Evolutionary conservation across 768 basidiomycete genomes (phyloP), one percentile per base, ranked within the genome.

Genomic region (Pleurotus giganteus): DNA sequence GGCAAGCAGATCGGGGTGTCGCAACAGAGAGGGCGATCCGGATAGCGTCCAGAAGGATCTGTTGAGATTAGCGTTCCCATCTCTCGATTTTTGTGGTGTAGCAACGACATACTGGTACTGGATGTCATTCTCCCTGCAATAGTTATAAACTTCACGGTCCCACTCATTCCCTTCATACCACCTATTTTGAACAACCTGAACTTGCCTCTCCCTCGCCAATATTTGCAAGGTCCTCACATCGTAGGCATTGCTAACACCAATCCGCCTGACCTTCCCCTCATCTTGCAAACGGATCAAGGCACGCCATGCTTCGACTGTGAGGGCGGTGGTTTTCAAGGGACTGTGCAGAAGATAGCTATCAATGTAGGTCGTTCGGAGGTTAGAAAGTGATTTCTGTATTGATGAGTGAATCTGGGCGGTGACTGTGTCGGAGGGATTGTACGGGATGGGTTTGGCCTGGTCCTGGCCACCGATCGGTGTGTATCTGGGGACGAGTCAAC

Each of bases 31-130:
- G 3, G 89, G 86, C 2, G 89, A 88, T n/a, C 89, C 88, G 1
- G 87, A 79, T 21, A 94, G 70, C 21, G 92, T 93, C 91, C 92
- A 93, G 68, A 94, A 93, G 13, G 90, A 91, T 61, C 90, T 91
- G 60, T n/a, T 15, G 27, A 47, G 6, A 9, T n/a, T 6, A 28
- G n/a, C 8, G 13, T 6, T 21, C 5, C 43, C 13, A 24, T 7
- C 6, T 13, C 17, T 6, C 7, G 8, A 26, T 21, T 17, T 26
- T n/a, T 24, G 42, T 7, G 23, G 31, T 23, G n/a, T n/a, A n/a
- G 28, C 28, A 53, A 61, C 61, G 23, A 61, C 68, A 32, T 59
- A 91, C 88, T 93, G 89, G 61, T 92, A 93, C 63, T 83, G 79
- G 7, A 89, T 84, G 9, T 69, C 80, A 47, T 85, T 72, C 52